These are phyloP conservation scores for Lipomyces yamadae DNA, from an alignment of 805 yeast species.

Conservation along the genomic window DNA sequence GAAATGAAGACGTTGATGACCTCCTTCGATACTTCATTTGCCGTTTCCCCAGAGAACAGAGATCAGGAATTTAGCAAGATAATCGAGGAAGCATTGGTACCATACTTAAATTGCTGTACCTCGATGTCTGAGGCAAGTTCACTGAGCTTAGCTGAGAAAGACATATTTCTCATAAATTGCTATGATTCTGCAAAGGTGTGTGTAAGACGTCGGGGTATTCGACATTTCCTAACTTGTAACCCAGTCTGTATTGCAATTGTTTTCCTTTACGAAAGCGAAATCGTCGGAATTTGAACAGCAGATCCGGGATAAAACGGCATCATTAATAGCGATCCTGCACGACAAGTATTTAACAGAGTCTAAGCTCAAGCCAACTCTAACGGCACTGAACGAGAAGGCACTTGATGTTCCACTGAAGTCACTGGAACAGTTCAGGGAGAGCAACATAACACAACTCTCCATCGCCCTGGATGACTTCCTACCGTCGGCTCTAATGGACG, in stretches of 20 bases:
- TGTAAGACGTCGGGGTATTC: background rate
- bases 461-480: slow-evolving; percentile 45
- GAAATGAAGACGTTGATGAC: slow-evolving; percentile 65
- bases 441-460: slow-evolving; percentile 33
- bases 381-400: slow-evolving; percentile 22
- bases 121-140: slow-evolving; percentile 38
- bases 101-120: slow-evolving; percentile 43
- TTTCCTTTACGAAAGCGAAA: slow-evolving; percentile 29
- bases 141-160: slow-evolving; percentile 43
- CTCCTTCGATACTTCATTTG: slow-evolving; percentile 46
- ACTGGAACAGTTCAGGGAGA: slow-evolving; percentile 20
- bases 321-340: slow-evolving; percentile 20
- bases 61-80: slow-evolving; percentile 38
- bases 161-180: slow-evolving; percentile 46
- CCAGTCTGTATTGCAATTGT: slow-evolving; percentile 29
- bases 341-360: slow-evolving; percentile 28
- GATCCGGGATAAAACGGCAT: slow-evolving; percentile 1
- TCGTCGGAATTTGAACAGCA: slow-evolving; percentile 19
- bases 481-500: slow-evolving; percentile 45
- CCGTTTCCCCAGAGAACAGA: slow-evolving; percentile 28
- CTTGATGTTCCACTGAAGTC: slow-evolving; percentile 18
- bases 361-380: slow-evolving; percentile 14
- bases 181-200: slow-evolving; percentile 45
- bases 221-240: background rate
- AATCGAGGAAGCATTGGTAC: slow-evolving; percentile 45